Percentiles rank a stretch among this genome's conserved stretches.
phyloP scores from a whole-genome alignment of 177 flowering plant species.

The Tripterygium wilfordii region DNA sequence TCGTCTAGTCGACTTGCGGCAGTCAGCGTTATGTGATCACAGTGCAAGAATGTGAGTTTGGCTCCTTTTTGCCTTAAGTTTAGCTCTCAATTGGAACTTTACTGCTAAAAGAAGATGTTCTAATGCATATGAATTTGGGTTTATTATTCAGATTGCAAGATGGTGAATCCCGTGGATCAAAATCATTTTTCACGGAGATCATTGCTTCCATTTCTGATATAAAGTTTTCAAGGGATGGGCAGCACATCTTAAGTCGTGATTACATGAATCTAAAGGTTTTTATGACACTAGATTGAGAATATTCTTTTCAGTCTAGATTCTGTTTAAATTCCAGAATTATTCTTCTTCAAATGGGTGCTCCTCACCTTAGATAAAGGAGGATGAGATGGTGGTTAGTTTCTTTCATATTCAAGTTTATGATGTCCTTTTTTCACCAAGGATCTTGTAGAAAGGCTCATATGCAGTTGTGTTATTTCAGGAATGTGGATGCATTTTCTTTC shows the following conservation, averaged over 20 bases:
- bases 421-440: too few species aligned
- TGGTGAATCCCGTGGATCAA: conserved; percentile 41
- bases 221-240: conserved; percentile 66
- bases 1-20: conserved; percentile 76
- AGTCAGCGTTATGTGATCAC: conserved; percentile 79
- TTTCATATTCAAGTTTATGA: not conserved
- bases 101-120: not conserved
- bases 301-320: not conserved
- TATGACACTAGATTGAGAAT: not conserved
- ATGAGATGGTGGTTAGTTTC: not conserved
- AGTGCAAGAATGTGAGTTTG: conserved; percentile 59
- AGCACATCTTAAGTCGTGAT: conserved; percentile 72
- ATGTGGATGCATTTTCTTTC: too few species aligned
- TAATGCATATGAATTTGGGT: conserved; percentile 1
- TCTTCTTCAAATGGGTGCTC: conserved; percentile 4
- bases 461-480: too few species aligned
- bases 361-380: not conserved
- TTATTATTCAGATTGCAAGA: conserved; percentile 48
- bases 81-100: not conserved
- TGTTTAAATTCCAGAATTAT: not conserved
- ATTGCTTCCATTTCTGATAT: conserved; percentile 68
- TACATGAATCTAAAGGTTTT: conserved; percentile 80
- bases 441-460: too few species aligned
- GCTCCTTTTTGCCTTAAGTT: not conserved
- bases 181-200: conserved; percentile 72